Evolutionary conservation across 495 filamentous ascomycete genomes (phyloP), one percentile per base, ranked within the genome.

Genomic region (Corynascus novoguineensis): DNA sequence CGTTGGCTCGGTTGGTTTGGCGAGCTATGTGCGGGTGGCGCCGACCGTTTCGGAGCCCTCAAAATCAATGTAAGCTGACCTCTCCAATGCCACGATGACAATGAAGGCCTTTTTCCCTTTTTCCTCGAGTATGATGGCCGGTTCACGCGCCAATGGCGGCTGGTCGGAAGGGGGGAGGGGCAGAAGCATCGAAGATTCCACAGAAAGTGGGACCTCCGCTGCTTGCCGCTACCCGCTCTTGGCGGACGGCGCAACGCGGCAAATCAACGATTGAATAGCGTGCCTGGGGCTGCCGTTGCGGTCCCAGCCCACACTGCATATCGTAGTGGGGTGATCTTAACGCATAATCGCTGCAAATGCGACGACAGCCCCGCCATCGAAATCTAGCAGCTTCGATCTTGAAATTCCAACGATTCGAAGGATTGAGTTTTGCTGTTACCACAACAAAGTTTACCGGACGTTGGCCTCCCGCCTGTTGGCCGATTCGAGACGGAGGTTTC

Each of bases 161-260:
- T 25, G 41, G 21, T 14, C n/a, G 8, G 38, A 7, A 17, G 24
- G 31, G 14, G 7, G 31, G 25, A 55, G 31, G 28, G 41, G 29
- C 17, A 19, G 7, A 24, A 21, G 42, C 44, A 38, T 55, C 14
- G 53, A 49, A 55, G 31, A 31, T 31, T 55, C 53, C 42, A 55
- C 24, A 0, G 9, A 5, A 6, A 3, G 53, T 41, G 53, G 53
- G 25, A 40, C 44, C 27, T 27, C 53, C 53, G 53, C 34, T 49
- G 45, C 32, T 56, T 56, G 53, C 53, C 53, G 53, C 53, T 48
- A n/a, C 53, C 44, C 24, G 34, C 10, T n/a, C 53, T 49, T 55
- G 53, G 53, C 53, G 31, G 29, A 10, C 37, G 50, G 51, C 52
- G 35, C 52, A 55, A 46, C 14, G 35, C 35, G 35, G 35, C 35